Base-by-base conservation (phyloP, 495 filamentous ascomycete species). In the Letharia columbiana region DNA sequence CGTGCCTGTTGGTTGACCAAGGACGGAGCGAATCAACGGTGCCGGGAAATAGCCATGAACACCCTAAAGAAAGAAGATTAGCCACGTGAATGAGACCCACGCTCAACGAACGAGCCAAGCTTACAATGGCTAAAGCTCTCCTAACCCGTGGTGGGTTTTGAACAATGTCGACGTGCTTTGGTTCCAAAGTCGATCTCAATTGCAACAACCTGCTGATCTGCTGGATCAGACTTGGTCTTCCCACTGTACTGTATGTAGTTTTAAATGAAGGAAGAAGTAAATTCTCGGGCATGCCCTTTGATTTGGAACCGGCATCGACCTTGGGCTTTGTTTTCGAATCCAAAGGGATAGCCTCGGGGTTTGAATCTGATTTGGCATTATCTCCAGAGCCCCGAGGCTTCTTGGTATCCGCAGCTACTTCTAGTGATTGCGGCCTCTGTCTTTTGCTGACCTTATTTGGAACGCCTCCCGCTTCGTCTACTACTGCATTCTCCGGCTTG, bases 41-140 rank as follows among this genome's bases (percentile, higher is more conserved):
- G 91, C 91, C 7, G 94, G 94, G 69, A 96, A 96, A 67, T 92
- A 91, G 8, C 94, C 94, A 76, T 98, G 94, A 23, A 98, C 86
- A 33, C 94, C 94, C 67, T 69, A 35, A 4, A 39, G 13, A 6
- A 54, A 31, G 37, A 2, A 20, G 2, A 31, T 61, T 31, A 66
- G 64, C 39, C 23, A 52, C n/a, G 1, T n/a, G 31, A 13, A 31
- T 35, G 20, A 20, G 23, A 59, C 23, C 23, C 23, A 28, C 23
- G 28, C 28, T 23, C 28, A 39, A 40, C 15, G 33, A 2, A 8
- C 8, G 39, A 40, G 13, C 6, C 5, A 52, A 28, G 20, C 67
- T 62, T 60, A 69, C 67, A 67, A 98, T 96, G 11, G 92, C 91
- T 15, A 98, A 77, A 33, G 93, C 93, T 68, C 85, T 89, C 73